Conservation (phyloP, 257 asterid genomes). For the Leptodermis oblonga region DNA sequence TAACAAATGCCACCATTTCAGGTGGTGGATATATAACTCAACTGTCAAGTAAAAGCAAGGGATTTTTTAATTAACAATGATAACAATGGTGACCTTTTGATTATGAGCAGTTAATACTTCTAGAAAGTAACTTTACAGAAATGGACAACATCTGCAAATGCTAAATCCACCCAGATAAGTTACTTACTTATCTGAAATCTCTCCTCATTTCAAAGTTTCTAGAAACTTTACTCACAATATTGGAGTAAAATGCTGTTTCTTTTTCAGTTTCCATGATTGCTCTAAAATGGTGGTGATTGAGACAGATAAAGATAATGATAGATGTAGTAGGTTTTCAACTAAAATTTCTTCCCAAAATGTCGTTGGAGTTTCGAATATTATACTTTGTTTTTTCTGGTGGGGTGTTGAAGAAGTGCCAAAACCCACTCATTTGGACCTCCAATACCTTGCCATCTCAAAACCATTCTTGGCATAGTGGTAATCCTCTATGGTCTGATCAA, state of each 20-base stretch:
- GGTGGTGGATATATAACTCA: background rate
- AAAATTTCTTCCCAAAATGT: conserved; percentile 9
- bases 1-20: background rate
- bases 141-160: conserved; percentile 15
- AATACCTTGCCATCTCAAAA: conserved; percentile 70
- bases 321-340: conserved; percentile 11
- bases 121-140: background rate
- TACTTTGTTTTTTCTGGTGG: background rate
- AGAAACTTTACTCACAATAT: conserved; percentile 14
- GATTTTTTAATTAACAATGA: conserved; percentile 1
- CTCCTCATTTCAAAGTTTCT: conserved; percentile 17
- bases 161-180: conserved; percentile 22
- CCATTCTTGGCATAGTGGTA: conserved; percentile 74
- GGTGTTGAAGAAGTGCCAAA: background rate
- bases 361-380: conserved; percentile 6
- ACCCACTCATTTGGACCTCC: conserved; percentile 58
- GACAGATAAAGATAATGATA: conserved; percentile 26
- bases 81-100: conserved; percentile 7
- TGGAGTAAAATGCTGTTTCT: background rate
- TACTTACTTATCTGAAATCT: conserved; percentile 2
- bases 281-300: conserved; percentile 23
- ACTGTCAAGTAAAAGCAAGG: background rate
- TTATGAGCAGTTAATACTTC: conserved; percentile 18
- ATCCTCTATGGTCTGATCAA: conserved; percentile 72
- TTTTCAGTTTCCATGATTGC: conserved; percentile 18